phyloP scores from a whole-genome alignment of 2,329 filamentous ascomycete genomes.

The Pseudogymnoascus verrucosus region DNA sequence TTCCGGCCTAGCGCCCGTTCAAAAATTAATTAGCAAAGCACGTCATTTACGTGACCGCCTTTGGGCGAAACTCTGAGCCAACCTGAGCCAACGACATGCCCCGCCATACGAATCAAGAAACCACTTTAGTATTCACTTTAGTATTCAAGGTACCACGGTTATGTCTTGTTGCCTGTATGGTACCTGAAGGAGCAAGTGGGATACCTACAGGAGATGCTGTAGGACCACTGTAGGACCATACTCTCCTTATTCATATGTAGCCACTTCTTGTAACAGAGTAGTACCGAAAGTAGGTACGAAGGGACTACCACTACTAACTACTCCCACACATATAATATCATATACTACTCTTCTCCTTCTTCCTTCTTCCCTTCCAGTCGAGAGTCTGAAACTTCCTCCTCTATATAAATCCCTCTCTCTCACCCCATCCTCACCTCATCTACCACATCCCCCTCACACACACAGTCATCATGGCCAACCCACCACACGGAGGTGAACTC shows the following conservation, averaged over 20 bases:
- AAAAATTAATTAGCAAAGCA: slow-evolving; percentile 5
- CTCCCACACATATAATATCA: not conserved
- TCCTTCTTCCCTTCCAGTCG: not conserved
- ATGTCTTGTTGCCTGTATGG: not conserved
- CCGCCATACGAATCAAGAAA: not conserved
- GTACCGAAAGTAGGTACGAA: not conserved
- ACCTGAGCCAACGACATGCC: not conserved
- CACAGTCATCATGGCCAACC: slow-evolving; percentile 50
- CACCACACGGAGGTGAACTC: slow-evolving; percentile 84
- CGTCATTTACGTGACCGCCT: slow-evolving; percentile 1
- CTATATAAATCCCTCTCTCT: not conserved
- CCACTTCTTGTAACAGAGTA: not conserved
- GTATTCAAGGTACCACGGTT: not conserved
- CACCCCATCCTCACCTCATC: not conserved
- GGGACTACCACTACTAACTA: too few relatives aligned
- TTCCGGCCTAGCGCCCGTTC: not conserved
- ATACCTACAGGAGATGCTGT: not conserved
- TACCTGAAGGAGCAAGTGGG: not conserved
- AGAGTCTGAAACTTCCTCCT: not conserved
- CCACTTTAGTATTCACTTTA: too few relatives aligned
- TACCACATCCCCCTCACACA: not conserved
- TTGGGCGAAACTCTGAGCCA: not conserved
- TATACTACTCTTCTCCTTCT: not conserved
- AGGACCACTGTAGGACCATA: not conserved
- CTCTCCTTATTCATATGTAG: not conserved